Base-by-base conservation (phyloP, 768 basidiomycete species). In the Mrakia frigida region DNA sequence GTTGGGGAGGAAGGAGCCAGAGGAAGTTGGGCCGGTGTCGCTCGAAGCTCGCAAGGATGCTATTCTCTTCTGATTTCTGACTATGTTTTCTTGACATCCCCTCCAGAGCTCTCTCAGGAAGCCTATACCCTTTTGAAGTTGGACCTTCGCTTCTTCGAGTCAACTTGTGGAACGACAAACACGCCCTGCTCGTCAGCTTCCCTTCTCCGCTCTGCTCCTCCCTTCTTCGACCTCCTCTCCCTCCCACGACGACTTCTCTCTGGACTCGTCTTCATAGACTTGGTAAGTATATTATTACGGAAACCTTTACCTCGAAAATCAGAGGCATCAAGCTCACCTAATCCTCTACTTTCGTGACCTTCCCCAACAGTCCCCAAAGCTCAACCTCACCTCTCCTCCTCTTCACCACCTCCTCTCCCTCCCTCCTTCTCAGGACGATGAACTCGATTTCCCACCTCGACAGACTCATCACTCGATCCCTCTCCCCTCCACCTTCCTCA, bases 401-500 rank as follows among this genome's bases (percentile, higher is more conserved):
- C 37, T 33, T 25, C 63, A 10, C 9, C 28, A 18, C 31, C 7
- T 35, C 28, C 18, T 21, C 63, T 39, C 33, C 9, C 37, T 10
- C 18, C 9, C 63, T 35, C 18, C 63, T 28, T n/a, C 68, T 25
- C 4, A 3, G 31, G 10, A 46, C 9, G 43, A 74, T 61, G 73
- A 74, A 61, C 56, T 63, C 60, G 37, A 41, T 74, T 41, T 43
- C 73, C 28, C 61, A 41, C 41, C 56, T 74, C 14, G 59, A 74
- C 41, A 35, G 39, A 23, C 61, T 74, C n/a, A 60, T 63, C 28
- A 43, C 73, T 39, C 73, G 73, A 6, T 46, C 60, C 2, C 52
- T 74, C 56, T 61, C 59, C 10, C 73, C 59, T 39, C 56, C 39
- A 18, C 60, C 73, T 11, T 31, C 59, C 25, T 28, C 73, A 1